phyloP scores from a whole-genome alignment of 2,329 filamentous ascomycete species.

The Penicillium sclerotigenum region DNA sequence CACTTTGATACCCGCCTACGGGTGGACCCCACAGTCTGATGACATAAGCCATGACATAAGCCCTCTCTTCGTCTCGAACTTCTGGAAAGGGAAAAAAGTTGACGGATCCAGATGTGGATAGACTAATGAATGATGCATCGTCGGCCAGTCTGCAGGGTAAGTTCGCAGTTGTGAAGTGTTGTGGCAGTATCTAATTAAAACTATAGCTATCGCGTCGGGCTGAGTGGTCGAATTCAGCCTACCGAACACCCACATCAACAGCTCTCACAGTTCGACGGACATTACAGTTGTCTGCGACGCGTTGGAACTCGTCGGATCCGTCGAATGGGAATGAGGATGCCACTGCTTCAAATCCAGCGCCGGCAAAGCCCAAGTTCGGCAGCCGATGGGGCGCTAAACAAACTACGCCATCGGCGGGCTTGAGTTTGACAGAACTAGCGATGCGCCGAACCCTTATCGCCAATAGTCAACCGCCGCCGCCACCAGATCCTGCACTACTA shows the following conservation, averaged over 20 bases:
- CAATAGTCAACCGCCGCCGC: constrained; percentile 12
- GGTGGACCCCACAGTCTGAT: too few species aligned
- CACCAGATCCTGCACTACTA: not conserved
- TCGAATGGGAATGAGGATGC: constrained; percentile 22
- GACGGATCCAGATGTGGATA: constrained; percentile 17
- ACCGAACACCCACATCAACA: constrained; percentile 23
- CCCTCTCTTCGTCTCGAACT: constrained; percentile 9
- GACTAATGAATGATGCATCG: constrained; percentile 33
- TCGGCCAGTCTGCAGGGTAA: constrained; percentile 34
- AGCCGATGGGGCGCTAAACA: constrained; percentile 22
- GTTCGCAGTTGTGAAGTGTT: not conserved
- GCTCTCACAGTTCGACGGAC: constrained; percentile 28
- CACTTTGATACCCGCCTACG: not conserved
- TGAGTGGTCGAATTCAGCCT: constrained; percentile 39
- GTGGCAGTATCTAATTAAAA: not conserved
- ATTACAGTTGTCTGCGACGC: constrained; percentile 33
- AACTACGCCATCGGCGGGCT: constrained; percentile 20
- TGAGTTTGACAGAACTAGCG: constrained; percentile 34
- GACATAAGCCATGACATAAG: constrained; percentile 15
- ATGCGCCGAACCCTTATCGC: constrained; percentile 30
- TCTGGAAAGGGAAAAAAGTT: constrained; percentile 17
- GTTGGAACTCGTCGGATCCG: constrained; percentile 28
- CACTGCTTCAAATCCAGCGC: constrained; percentile 9
- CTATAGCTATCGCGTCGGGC: constrained; percentile 38
- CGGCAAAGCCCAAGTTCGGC: constrained; percentile 29